A percentile compares a stretch with the other conserved stretches of the same genome.
phyloP scores from a whole-genome alignment of 164 flowering plant species.

The Chimonanthus praecox region DNA sequence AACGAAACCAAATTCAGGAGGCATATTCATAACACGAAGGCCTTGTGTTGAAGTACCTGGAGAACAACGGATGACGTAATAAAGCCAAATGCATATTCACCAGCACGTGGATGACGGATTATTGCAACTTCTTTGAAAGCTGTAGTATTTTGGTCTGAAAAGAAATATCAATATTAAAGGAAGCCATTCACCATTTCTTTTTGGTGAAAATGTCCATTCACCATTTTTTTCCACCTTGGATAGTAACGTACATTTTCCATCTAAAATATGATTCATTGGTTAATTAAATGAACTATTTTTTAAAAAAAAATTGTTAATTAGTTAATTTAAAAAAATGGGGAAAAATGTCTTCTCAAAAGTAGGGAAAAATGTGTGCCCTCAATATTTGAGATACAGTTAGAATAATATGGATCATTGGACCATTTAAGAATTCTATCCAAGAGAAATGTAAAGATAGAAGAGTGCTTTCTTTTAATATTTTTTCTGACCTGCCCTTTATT shows the following conservation, averaged over 20 bases:
- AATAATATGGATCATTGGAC: neutral
- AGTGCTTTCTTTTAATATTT: neutral
- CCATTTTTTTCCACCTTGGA: neutral
- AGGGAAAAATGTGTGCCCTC: neutral
- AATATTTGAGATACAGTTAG: neutral
- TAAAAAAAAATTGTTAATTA: too few relatives aligned
- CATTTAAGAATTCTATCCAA: neutral
- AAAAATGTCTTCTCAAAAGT: too few relatives aligned
- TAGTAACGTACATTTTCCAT: neutral
- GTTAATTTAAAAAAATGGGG: neutral
- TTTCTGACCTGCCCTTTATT: neutral
- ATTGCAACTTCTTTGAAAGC: conserved; percentile 90
- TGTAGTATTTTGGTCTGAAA: conserved; percentile 69
- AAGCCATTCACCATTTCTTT: neutral
- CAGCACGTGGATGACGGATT: conserved; percentile 81
- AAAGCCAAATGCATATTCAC: conserved; percentile 90
- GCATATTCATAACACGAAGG: neutral
- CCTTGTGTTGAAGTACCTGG: conserved; percentile 16
- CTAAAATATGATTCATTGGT: neutral
- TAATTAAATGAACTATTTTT: too few relatives aligned
- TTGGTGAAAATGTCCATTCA: neutral
- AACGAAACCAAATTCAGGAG: neutral
- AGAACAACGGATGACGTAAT: conserved; percentile 58
- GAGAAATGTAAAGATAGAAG: neutral
- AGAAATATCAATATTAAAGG: neutral